Base-by-base conservation (phyloP, 768 basidiomycete genomes). In the Panellus pusillus region DNA sequence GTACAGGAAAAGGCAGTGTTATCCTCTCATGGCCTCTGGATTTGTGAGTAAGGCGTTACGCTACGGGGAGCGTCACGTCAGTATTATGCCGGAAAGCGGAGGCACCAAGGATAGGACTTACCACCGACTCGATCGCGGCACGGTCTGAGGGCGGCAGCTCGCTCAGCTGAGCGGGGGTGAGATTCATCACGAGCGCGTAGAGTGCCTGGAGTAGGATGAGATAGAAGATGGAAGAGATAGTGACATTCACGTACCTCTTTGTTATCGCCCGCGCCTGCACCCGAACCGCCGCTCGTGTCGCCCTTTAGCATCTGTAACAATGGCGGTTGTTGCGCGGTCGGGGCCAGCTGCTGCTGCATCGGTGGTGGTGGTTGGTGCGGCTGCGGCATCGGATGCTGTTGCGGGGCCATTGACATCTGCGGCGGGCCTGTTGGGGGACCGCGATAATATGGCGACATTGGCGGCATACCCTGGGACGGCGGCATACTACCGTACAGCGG, bases 81-180 rank as follows among this genome's bases (percentile, higher is more conserved):
- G 27, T 39, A 54, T 43, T 20, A 6, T 36, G 17, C 35, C 44
- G 19, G 29, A 48, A 50, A 36, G 50, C 29, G 28, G 15, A 37
- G 29, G 47, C 46, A 52, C 31, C 24, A 57, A 19, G 36, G 1
- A 18, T 51, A 39, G 6, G 24, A 24, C 24, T 24, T 31, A 50
- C 35, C 17, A 29, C 36, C 11, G 32, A 63, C 68, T 57, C 50
- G 72, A 68, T 43, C 39, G 42, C 45, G 1, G 20, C 52, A 13
- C 62, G 54, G 1, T 63, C 60, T n/a, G 38, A 17, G 19, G 58
- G 71, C 52, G 57, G 79, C 72, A 62, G 47, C 6, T 57, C 82
- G 76, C 60, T 87, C 82, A 27, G 72, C 68, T 44, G 84, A 78
- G 63, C 74, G 77, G 52, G 84, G 73, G 27, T 78, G 74, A 15